Conservation (phyloP, 352 stramenopile genomes). For the Stephanocyclus meneghinianus region DNA sequence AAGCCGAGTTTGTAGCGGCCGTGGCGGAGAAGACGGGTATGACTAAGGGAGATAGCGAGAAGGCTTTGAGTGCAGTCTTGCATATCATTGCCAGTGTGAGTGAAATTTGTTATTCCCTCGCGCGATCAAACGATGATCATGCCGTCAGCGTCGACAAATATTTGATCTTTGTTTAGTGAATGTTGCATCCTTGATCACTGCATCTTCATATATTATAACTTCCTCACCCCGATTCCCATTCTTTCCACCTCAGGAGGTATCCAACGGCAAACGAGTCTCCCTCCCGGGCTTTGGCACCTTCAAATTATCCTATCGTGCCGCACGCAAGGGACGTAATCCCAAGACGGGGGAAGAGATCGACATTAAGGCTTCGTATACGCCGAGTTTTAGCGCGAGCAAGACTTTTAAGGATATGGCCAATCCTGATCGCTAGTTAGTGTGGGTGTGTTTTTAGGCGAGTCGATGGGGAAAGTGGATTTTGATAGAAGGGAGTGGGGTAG, state of each 20-base stretch:
- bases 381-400: conserved; percentile 72
- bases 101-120: background rate
- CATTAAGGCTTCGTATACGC: conserved; percentile 65
- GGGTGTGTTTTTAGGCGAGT: too few species aligned
- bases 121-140: too few species aligned
- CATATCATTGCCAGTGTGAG: conserved; percentile 73
- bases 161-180: background rate
- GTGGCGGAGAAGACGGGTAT: conserved; percentile 72
- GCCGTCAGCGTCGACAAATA: too few species aligned
- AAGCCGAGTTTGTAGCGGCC: conserved; percentile 71
- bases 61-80: conserved; percentile 63
- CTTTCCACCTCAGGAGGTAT: conserved; percentile 50
- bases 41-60: conserved; percentile 77
- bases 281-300: conserved; percentile 81
- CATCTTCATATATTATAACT: background rate
- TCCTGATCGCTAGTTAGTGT: conserved; percentile 33
- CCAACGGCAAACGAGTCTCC: conserved; percentile 62
- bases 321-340: conserved; percentile 77
- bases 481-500: too few species aligned
- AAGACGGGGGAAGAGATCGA: conserved; percentile 79
- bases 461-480: too few species aligned
- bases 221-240: background rate
- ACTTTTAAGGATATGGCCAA: conserved; percentile 80
- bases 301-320: conserved; percentile 62
- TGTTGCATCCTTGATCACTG: conserved; percentile 3